Base-by-base conservation (phyloP, 306 rosid genomes). In the Prunus campanulata region DNA sequence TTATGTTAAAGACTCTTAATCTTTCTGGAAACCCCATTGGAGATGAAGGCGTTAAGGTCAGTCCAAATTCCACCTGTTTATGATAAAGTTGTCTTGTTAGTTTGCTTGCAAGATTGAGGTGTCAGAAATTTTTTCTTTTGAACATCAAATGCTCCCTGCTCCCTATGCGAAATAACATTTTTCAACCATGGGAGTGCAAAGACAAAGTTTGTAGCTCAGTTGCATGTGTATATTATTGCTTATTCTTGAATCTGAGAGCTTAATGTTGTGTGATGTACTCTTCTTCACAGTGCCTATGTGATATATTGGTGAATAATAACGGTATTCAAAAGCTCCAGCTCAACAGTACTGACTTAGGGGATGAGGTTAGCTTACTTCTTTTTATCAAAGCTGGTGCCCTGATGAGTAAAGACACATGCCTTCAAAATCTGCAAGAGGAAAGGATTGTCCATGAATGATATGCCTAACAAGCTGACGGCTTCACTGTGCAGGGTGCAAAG, bases 21-120 rank as follows among this genome's bases (percentile, higher is more conserved):
- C 97, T 95, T 70, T 92, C 99, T 61, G 99, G 99, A 74, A 95
- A 95, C 56, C 93, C 91, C 59, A 80, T 95, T 82, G 99, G 97
- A 84, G 99, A 95, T 84, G 97, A 89, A 74, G 99, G 99, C 79
- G 88, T 78, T 61, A 90, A 95, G 97, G 98, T 92, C 47, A 67
- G 84, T 77, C 67, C 77, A 63, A 79, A 69, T 22, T 64, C 48
- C 57, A 19, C 51, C 42, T 0, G 6, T 22, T 62, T 44, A 57
- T 59, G 13, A 24, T 35, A 39, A 24, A 20, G 46, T 51, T 71
- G 22, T 22, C 7, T n/a, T 71, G 30, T 62, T 61, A 19, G 16
- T 39, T 39, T 39, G 44, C 44, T 6, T 6, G 44, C 44, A 39
- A 39, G 44, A 39, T 7, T 39, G 44, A 6, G 44, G 44, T 39